These are phyloP conservation scores for Botrytis byssoidea DNA, from an alignment of 2,329 filamentous ascomycete genomes.

Conservation along the genomic window DNA sequence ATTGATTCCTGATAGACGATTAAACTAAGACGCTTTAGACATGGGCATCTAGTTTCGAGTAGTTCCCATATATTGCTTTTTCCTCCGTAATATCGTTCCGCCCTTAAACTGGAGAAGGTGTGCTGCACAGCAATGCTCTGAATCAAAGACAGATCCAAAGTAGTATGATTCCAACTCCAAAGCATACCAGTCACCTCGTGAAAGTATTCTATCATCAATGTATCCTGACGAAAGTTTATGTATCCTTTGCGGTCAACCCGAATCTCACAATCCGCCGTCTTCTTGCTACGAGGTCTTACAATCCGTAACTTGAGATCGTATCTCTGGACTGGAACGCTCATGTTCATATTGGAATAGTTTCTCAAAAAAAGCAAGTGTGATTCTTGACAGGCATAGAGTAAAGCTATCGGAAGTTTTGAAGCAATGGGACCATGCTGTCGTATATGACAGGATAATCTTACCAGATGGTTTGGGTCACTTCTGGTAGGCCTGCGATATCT, in stretches of 20 bases:
- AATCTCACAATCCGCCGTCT: background rate
- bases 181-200: background rate
- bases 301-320: background rate
- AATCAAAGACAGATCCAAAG: background rate
- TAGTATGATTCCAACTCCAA: background rate
- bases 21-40: background rate
- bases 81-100: background rate
- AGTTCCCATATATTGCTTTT: background rate
- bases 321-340: background rate
- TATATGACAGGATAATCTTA: background rate
- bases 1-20: fast-evolving
- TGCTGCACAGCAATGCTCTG: background rate
- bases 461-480: background rate
- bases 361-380: background rate
- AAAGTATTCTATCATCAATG: background rate
- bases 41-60: background rate
- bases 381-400: background rate
- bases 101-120: too few species aligned
- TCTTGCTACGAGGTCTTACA: background rate
- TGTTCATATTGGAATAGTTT: background rate
- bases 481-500: background rate
- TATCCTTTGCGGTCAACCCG: background rate
- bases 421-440: background rate
- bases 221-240: background rate
- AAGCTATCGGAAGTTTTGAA: background rate